These are phyloP conservation scores for Aspergillus sp. DNA, from an alignment of 2,329 filamentous ascomycete genomes.

Conservation along the genomic window DNA sequence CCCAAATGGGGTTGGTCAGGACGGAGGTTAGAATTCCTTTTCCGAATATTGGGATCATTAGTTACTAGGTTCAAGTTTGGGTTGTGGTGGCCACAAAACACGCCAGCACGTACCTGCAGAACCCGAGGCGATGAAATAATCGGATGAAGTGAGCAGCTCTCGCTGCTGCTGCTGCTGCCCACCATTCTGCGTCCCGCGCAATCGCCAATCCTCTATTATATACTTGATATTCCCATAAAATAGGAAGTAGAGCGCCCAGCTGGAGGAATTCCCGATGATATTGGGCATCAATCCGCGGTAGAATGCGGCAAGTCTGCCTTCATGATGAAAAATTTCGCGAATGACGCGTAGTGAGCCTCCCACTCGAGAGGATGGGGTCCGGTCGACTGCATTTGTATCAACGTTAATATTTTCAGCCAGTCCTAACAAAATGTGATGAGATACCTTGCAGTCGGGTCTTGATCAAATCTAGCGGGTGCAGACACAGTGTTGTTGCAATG, in stretches of 20 bases:
- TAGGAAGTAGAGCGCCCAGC: constrained; percentile 92
- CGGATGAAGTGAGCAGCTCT: constrained; percentile 55
- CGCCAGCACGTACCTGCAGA: constrained; percentile 48
- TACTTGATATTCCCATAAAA: constrained; percentile 64
- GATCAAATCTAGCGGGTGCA: constrained; percentile 91
- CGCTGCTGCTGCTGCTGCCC: not conserved
- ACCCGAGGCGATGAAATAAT: constrained; percentile 80
- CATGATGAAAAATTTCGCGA: constrained; percentile 52
- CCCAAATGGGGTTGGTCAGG: constrained; percentile 95
- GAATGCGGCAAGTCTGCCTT: constrained; percentile 65
- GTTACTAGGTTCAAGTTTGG: not conserved
- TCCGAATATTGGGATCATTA: not conserved
- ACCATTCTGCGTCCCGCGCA: constrained; percentile 31
- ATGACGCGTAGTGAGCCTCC: constrained; percentile 57
- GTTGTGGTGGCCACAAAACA: not conserved
- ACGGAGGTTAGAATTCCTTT: constrained; percentile 71
- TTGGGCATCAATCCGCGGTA: constrained; percentile 92
- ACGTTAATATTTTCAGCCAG: too few species aligned
- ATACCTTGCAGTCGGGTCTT: constrained; percentile 92
- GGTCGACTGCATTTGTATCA: constrained; percentile 48
- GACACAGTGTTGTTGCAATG: constrained; percentile 77
- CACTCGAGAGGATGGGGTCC: constrained; percentile 44
- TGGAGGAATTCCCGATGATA: constrained; percentile 82
- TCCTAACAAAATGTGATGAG: too few species aligned
- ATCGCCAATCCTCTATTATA: constrained; percentile 45